Evolutionary conservation across 1,139 yeast species (phyloP), one percentile per base, ranked within the genome.

Genomic region (Suhomyces coccinellae): DNA sequence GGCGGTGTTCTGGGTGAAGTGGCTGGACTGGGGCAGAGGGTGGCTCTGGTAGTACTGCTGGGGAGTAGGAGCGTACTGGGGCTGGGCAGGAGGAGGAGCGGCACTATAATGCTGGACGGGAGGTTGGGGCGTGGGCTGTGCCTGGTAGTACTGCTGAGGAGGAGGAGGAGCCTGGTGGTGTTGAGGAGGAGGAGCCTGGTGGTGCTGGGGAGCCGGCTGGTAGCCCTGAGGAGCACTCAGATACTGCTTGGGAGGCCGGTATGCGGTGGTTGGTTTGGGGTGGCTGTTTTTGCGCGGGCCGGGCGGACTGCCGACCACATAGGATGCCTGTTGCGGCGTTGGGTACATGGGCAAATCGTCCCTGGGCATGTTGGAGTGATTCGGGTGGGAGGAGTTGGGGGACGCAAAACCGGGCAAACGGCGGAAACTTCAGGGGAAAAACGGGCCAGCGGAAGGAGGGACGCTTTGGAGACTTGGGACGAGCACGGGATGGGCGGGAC

Each of bases 321-420:
- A 71, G 4, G 74, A 63, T 6, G 76, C 75, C 58, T 73, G 77
- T 45, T 69, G 74, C 1, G 79, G 79, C 26, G 79, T 74, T 7
- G 79, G 79, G 56, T 72, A 73, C 58, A 66, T 60, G 24, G 79
- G 79, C 51, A 74, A 63, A 34, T 73, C 78, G 62, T 73, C 69
- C 54, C 64, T 62, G 4, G 63, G 59, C 65, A 61, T 63, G 34
- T 30, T 31, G 27, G 12, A 6, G 15, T 30, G 20, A 12, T 9
- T 6, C 26, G 39, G 16, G n/a, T 24, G n/a, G 22, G 31, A 22
- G 29, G 22, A 13, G 13, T 15, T 6, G 11, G 33, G 28, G 8
- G 28, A 11, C 17, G 24, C 27, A 14, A 35, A n/a, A 11, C 24
- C 31, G 22, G 38, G 9, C 2, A 11, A 3, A 30, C 31, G 26